Evolutionary conservation across 2,329 filamentous ascomycete genomes (phyloP).

Genomic region (Aspergillus pseudotamarii): DNA sequence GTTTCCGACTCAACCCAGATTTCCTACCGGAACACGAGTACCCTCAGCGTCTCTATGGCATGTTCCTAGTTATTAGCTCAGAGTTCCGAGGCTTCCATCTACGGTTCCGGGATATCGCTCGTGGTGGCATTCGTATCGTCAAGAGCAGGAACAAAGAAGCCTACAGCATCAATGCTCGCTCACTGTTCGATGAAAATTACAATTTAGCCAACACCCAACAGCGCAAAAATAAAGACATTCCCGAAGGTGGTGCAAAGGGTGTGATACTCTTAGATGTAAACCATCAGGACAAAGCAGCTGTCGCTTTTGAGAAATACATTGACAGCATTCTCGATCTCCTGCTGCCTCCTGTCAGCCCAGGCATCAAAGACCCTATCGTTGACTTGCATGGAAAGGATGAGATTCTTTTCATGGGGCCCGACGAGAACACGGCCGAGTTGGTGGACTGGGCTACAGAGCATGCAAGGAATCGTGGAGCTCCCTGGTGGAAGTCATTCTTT

Average conservation of each 20-base stretch:
- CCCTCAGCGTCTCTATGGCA: slow-evolving; percentile 88
- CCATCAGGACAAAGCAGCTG: slow-evolving; percentile 88
- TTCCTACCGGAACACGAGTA: slow-evolving; percentile 94
- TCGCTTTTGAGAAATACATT: slow-evolving; percentile 99
- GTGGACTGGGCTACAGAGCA: slow-evolving; percentile 99
- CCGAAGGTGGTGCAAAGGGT: slow-evolving; percentile 96
- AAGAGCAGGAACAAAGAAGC: slow-evolving; percentile 96
- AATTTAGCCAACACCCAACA: slow-evolving; percentile 97
- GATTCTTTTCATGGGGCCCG: slow-evolving; percentile 97
- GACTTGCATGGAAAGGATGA: slow-evolving; percentile 94
- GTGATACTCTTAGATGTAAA: slow-evolving; percentile 92
- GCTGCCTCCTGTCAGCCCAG: slow-evolving; percentile 83
- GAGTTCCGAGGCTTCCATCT: slow-evolving; percentile 97
- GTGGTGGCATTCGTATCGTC: slow-evolving; percentile 96
- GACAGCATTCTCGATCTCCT: slow-evolving; percentile 96
- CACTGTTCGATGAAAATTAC: slow-evolving; percentile 98
- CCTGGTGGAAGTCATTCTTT: slow-evolving; percentile 99
- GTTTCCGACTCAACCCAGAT: slow-evolving; percentile 79
- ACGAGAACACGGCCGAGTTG: slow-evolving; percentile 96
- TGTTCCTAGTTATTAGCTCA: slow-evolving; percentile 97
- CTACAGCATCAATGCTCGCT: slow-evolving; percentile 93
- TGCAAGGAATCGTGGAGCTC: slow-evolving; percentile 80
- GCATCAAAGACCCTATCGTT: slow-evolving; percentile 98
- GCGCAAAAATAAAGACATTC: slow-evolving; percentile 99
- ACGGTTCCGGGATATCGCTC: slow-evolving; percentile 93